Conservation (phyloP, 2,329 filamentous ascomycete genomes). For the Xylariales sp. region DNA sequence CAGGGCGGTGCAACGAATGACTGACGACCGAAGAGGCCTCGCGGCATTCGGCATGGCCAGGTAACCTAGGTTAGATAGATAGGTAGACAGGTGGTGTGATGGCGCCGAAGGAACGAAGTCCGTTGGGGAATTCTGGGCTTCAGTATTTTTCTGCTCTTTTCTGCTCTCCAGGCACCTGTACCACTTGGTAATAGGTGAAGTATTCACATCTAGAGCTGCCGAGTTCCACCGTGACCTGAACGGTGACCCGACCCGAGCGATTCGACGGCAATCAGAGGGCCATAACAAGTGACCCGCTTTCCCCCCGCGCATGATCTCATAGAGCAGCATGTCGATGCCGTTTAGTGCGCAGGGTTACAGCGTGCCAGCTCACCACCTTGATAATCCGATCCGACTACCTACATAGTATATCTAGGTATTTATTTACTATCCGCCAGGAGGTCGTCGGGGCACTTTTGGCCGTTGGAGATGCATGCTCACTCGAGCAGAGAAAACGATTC, state of each 20-base stretch:
- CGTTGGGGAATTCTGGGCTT: not conserved
- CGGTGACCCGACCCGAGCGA: not conserved
- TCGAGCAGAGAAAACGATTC: slow-evolving; percentile 22
- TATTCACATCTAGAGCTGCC: no score
- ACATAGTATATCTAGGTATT: not conserved
- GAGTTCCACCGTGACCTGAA: not conserved
- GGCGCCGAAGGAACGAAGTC: not conserved
- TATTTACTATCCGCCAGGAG: slow-evolving; percentile 3
- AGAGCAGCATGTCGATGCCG: slow-evolving; percentile 19
- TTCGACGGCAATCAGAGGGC: slow-evolving; percentile 21
- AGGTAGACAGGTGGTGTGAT: no score
- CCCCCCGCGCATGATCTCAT: slow-evolving; percentile 41
- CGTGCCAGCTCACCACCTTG: slow-evolving; percentile 35
- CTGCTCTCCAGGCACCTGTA: not conserved
- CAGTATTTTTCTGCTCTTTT: not conserved
- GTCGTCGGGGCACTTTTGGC: not conserved
- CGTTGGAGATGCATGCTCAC: slow-evolving; percentile 9
- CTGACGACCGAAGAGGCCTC: slow-evolving; percentile 31
- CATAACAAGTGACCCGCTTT: slow-evolving; percentile 30
- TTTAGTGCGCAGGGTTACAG: slow-evolving; percentile 12
- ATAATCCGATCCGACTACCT: not conserved
- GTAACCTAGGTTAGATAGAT: no score
- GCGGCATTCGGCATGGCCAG: not conserved
- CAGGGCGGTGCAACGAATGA: slow-evolving; percentile 41
- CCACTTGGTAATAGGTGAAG: not conserved